Percentiles rank a stretch among this genome's conserved stretches.
phyloP scores from a whole-genome alignment of 371 early-diverging fungal genomes.

The Blastocladiella emersonii region DNA sequence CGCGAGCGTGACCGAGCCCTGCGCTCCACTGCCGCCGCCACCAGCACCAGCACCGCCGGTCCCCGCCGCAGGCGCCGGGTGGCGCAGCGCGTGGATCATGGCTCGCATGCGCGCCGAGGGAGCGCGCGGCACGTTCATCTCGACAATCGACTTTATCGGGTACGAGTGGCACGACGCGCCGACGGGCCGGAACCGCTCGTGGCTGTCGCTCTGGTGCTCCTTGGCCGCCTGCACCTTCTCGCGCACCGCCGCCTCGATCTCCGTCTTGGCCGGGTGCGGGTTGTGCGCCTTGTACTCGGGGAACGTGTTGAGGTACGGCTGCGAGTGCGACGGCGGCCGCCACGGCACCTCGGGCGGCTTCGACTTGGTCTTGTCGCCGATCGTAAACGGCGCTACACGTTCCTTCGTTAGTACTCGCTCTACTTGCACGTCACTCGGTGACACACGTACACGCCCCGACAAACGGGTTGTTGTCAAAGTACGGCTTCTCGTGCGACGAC shows the following conservation, averaged over 20 bases:
- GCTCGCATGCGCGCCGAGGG: not conserved
- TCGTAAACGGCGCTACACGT: not conserved
- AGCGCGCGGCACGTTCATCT: not conserved
- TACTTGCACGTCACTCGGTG: too few species aligned
- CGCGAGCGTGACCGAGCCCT: too few species aligned
- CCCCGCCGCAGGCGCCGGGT: not conserved
- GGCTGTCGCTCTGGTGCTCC: not conserved
- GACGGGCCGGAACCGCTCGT: not conserved
- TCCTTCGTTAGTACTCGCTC: too few species aligned
- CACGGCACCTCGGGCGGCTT: not conserved
- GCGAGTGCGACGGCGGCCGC: not conserved
- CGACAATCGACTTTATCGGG: not conserved
- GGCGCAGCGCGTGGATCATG: not conserved
- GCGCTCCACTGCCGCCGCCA: too few species aligned
- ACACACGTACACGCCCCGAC: not conserved
- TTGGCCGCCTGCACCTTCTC: not conserved
- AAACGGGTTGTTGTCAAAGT: not conserved
- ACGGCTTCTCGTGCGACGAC: not conserved
- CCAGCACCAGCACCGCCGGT: too few species aligned
- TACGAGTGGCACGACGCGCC: not conserved
- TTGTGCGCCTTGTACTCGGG: not conserved
- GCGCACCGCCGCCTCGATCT: not conserved
- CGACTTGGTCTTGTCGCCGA: not conserved
- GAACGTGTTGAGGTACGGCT: not conserved
- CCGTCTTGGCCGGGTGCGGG: not conserved